A percentile compares a stretch with the other conserved stretches of the same genome.
Evolutionary conservation across 2,329 filamentous ascomycete species (phyloP).

Genomic region (Akanthomyces lecanii): DNA sequence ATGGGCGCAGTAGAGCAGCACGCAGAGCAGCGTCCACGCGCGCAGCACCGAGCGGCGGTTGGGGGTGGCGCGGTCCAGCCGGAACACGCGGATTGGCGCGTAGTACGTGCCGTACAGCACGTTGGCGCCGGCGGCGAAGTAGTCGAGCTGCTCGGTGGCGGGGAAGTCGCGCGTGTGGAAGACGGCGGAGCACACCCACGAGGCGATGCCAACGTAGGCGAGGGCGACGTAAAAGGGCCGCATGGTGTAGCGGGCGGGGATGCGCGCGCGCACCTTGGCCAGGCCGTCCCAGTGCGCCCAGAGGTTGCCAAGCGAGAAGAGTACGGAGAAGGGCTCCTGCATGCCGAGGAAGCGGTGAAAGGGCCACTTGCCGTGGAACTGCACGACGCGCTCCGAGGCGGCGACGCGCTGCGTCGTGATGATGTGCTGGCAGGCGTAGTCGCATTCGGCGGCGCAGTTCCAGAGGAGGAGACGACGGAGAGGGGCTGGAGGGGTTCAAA

Average conservation of each 20-base stretch:
- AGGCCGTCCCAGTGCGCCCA: constrained; percentile 79
- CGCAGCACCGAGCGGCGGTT: constrained; percentile 52
- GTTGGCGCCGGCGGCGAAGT: constrained; percentile 86
- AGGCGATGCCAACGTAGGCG: constrained; percentile 73
- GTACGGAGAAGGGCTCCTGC: constrained; percentile 89
- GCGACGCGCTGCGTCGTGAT: constrained; percentile 69
- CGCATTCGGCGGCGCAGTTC: constrained; percentile 90
- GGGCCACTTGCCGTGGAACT: constrained; percentile 99
- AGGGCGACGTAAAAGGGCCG: constrained; percentile 76
- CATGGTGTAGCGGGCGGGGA: constrained; percentile 71
- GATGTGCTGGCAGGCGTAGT: constrained; percentile 96
- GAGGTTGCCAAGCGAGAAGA: constrained; percentile 91
- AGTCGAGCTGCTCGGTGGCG: constrained; percentile 89
- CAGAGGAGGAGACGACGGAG: constrained; percentile 84
- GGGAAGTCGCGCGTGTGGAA: constrained; percentile 89
- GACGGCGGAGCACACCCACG: constrained; percentile 84
- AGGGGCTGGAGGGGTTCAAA: constrained; percentile 53
- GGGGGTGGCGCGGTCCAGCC: constrained; percentile 60
- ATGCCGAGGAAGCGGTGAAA: constrained; percentile 87
- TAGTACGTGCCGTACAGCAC: constrained; percentile 92
- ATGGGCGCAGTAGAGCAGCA: constrained; percentile 67
- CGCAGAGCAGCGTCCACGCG: constrained; percentile 72
- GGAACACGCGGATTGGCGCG: constrained; percentile 73
- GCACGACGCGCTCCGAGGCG: constrained; percentile 65
- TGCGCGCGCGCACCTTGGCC: constrained; percentile 59